Percentiles rank a stretch among this genome's conserved stretches.
Evolutionary conservation across 23 red algal genomes (phyloP).

Genomic region (Cyanidioschyzon merolae): DNA sequence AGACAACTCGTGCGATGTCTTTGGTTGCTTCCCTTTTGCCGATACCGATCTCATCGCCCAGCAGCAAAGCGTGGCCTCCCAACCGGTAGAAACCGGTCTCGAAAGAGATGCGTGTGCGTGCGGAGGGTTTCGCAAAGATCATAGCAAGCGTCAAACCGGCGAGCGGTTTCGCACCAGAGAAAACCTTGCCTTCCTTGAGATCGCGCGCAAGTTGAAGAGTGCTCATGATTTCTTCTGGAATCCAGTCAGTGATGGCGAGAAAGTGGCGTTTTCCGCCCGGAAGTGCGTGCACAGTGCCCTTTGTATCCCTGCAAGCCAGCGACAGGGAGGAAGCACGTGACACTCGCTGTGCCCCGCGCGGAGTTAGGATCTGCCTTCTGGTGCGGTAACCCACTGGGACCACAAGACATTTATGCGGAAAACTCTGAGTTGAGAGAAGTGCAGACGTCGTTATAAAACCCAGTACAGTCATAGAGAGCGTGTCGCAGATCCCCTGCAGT

Average conservation of each 20-base stretch:
- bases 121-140: slow-evolving; percentile 90
- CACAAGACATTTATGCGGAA: too few relatives aligned
- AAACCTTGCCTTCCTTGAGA: background rate
- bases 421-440: too few relatives aligned
- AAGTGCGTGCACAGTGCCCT: slow-evolving; percentile 15
- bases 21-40: slow-evolving; percentile 77
- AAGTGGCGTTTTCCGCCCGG: slow-evolving; percentile 49
- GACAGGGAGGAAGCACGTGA: background rate
- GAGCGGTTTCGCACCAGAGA: background rate
- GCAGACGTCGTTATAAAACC: too few relatives aligned
- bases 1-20: slow-evolving; percentile 81
- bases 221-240: background rate
- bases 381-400: too few relatives aligned
- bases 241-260: slow-evolving; percentile 48
- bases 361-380: too few relatives aligned
- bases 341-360: too few relatives aligned
- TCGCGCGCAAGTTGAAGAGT: background rate
- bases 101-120: slow-evolving; percentile 81
- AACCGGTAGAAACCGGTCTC: slow-evolving; percentile 79
- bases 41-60: slow-evolving; percentile 85
- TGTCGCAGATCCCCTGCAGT: too few relatives aligned
- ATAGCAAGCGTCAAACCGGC: slow-evolving; percentile 73
- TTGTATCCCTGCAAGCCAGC: background rate
- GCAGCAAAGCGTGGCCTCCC: slow-evolving; percentile 81
- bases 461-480: too few relatives aligned